phyloP scores from a whole-genome alignment of 345 rosid genomes.

The Gossypium turneri region DNA sequence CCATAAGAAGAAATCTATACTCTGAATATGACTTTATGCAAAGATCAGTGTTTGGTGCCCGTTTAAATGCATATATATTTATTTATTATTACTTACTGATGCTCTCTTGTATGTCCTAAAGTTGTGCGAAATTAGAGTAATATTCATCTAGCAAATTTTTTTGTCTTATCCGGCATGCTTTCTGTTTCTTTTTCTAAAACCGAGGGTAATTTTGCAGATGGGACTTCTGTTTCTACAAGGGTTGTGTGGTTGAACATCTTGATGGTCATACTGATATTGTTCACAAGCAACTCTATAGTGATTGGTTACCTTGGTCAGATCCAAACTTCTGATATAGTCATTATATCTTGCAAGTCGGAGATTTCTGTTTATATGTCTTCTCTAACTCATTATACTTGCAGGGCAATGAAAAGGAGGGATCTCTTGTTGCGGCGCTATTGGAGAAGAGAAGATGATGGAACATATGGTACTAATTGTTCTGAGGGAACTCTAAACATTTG shows the following conservation, averaged over 20 bases:
- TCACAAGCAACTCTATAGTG: conserved; percentile 75
- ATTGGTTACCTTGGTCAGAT: conserved; percentile 86
- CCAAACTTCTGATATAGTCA: not conserved
- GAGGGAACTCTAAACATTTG: conserved; percentile 13
- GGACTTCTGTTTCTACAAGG: conserved; percentile 94
- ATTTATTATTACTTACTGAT: not conserved
- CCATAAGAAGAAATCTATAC: not conserved
- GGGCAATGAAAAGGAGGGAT: conserved; percentile 88
- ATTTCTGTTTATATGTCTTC: conserved; percentile 18
- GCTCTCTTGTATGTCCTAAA: not conserved
- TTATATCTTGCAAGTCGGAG: not conserved
- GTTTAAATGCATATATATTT: not conserved
- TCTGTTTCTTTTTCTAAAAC: not conserved
- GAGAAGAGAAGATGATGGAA: conserved; percentile 98
- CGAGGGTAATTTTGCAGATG: conserved; percentile 48
- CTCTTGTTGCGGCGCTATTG: conserved; percentile 79
- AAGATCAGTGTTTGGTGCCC: not conserved
- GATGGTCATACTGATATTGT: conserved; percentile 91
- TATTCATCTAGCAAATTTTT: not conserved
- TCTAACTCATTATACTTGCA: conserved; percentile 25
- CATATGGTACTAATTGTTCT: conserved; percentile 58
- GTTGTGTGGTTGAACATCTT: conserved; percentile 84
- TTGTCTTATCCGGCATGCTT: not conserved
- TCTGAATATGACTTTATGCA: not conserved
- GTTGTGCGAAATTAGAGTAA: conserved; percentile 4